Evolutionary conservation across 2,329 filamentous ascomycete species (phyloP).

Genomic region (Trichoderma sp.): DNA sequence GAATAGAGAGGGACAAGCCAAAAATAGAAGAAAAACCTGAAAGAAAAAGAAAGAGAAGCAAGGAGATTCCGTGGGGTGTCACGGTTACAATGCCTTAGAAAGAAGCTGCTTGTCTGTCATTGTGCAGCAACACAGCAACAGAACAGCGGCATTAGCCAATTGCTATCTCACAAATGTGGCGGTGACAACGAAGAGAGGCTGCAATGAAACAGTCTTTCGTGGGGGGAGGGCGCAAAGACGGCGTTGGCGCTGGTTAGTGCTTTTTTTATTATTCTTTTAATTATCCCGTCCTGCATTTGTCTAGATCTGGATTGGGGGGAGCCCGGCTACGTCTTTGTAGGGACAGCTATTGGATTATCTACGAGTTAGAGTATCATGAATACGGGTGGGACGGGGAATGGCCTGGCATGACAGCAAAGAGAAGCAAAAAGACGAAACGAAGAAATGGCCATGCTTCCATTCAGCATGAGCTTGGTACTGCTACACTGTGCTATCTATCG

Average conservation of each 20-base stretch:
- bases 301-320: neutral
- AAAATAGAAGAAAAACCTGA: constrained; percentile 13
- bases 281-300: neutral
- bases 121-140: neutral
- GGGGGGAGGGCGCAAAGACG: neutral
- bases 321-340: neutral
- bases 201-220: neutral
- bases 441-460: constrained; percentile 26
- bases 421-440: neutral
- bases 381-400: constrained; percentile 23
- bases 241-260: constrained; percentile 4
- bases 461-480: constrained; percentile 35
- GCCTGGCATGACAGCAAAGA: constrained; percentile 21
- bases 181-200: constrained; percentile 2
- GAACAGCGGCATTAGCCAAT: neutral
- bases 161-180: neutral
- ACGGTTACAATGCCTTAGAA: neutral
- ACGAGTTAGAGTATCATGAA: constrained; percentile 5
- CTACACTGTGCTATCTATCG: neutral
- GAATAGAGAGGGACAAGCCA: constrained; percentile 24
- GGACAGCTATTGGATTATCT: neutral
- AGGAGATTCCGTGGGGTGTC: neutral
- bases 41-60: constrained; percentile 11
- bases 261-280: neutral
- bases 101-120: neutral